phyloP scores from a whole-genome alignment of 2,329 filamentous ascomycete species.

The Emmonsia crescens region DNA sequence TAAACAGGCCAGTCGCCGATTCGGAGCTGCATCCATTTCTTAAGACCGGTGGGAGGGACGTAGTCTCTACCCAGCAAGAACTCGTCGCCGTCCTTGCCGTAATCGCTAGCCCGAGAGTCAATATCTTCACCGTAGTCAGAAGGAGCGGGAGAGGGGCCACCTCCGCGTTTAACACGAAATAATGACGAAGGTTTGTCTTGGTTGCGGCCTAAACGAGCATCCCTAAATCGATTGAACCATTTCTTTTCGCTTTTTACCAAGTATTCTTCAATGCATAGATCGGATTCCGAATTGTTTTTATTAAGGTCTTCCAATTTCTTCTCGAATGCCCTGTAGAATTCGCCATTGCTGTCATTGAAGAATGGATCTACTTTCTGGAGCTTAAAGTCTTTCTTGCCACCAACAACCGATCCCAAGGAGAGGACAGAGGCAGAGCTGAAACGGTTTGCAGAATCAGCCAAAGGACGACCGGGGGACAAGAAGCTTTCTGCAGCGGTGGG shows the following conservation, averaged over 20 bases:
- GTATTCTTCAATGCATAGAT: slow-evolving; percentile 55
- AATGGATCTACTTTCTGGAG: slow-evolving; percentile 57
- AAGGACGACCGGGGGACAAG: background rate
- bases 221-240: slow-evolving; percentile 51
- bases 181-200: slow-evolving; percentile 11
- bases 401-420: slow-evolving; percentile 47
- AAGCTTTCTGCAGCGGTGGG: background rate
- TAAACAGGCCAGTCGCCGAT: slow-evolving; percentile 56
- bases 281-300: slow-evolving; percentile 46
- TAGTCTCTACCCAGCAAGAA: slow-evolving; percentile 49
- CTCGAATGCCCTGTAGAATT: slow-evolving; percentile 50
- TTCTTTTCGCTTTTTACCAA: slow-evolving; percentile 55
- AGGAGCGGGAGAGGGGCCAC: background rate
- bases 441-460: slow-evolving; percentile 17
- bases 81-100: slow-evolving; percentile 38
- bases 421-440: slow-evolving; percentile 38
- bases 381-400: slow-evolving; percentile 51
- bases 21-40: slow-evolving; percentile 45
- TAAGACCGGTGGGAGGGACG: slow-evolving; percentile 45
- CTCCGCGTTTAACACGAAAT: background rate
- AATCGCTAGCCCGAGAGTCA: slow-evolving; percentile 22
- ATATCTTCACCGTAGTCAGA: slow-evolving; percentile 3
- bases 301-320: slow-evolving; percentile 45
- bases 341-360: slow-evolving; percentile 54
- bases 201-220: slow-evolving; percentile 45